phyloP scores from a whole-genome alignment of 2,329 filamentous ascomycete species.

The Hirsutella minnesotensis region DNA sequence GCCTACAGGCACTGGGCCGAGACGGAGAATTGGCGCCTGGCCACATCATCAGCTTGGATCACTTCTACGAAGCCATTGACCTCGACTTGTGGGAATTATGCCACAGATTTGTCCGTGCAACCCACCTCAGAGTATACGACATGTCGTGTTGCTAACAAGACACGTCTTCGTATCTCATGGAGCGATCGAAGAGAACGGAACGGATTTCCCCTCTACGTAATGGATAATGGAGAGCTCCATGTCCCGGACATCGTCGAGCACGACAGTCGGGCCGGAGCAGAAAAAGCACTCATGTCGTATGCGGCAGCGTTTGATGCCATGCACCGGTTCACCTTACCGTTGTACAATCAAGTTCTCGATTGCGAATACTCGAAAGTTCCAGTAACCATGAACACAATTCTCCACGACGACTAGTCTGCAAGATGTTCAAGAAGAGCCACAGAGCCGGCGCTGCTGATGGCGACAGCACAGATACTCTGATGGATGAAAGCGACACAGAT shows the following conservation, averaged over 20 bases:
- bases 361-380: slow-evolving; percentile 68
- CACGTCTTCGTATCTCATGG: slow-evolving; percentile 77
- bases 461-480: background rate
- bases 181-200: slow-evolving; percentile 81
- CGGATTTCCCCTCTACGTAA: slow-evolving; percentile 87
- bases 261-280: slow-evolving; percentile 39
- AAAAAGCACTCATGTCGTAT: background rate
- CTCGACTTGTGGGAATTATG: slow-evolving; percentile 73
- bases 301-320: background rate
- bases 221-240: slow-evolving; percentile 74
- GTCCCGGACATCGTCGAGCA: slow-evolving; percentile 71
- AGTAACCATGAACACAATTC: slow-evolving; percentile 86
- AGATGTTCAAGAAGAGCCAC: slow-evolving; percentile 30
- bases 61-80: slow-evolving; percentile 79
- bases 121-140: background rate
- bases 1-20: slow-evolving; percentile 77
- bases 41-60: slow-evolving; percentile 67
- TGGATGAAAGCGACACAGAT: background rate
- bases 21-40: slow-evolving; percentile 76
- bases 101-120: slow-evolving; percentile 52
- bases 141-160: background rate
- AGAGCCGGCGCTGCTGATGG: background rate
- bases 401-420: slow-evolving; percentile 63
- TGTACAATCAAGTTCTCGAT: slow-evolving; percentile 65
- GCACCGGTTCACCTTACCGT: slow-evolving; percentile 56